Base-by-base conservation (phyloP, 176 grass and related monocot species). In the Musa itinerans region DNA sequence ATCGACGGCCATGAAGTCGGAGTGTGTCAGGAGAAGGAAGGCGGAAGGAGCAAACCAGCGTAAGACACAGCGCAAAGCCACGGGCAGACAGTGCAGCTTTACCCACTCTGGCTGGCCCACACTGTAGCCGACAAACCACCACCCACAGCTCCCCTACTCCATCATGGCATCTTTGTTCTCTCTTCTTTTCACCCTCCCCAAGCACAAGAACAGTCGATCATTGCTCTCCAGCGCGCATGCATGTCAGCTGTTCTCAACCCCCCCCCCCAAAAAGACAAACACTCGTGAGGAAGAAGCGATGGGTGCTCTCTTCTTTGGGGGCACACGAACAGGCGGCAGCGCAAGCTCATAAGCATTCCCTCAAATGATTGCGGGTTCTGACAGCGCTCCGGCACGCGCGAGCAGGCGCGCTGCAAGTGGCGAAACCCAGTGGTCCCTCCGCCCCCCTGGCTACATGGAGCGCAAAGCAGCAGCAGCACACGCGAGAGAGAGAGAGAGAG, bases 341-440 rank as follows among this genome's bases (percentile, higher is more conserved):
- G 34, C 34, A 43, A 43, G 34, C 34, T 43, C 34, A 6, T 43
- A 43, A 43, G 34, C 34, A 43, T 43, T 43, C 72, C 4, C 53
- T 14, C 34, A n/a, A 62, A 76, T 76, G 58, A 76, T 76, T 76
- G 58, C 58, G 57, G 58, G 2, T 17, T 76, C 74, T 76, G 74
- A 63, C 74, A 64, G 19, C 56, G 17, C 57, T 52, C 57, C 74
- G 74, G 29, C 74, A 76, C 58, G 74, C 74, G 74, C 58, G 74
- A 29, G 71, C 57, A 48, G 43, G 26, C 25, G 11, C 74, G 54
- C 57, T 65, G 74, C 74, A 64, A 29, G 74, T 69, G 66, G 26
- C 66, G 22, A n/a, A 68, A 11, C 34, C 34, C 34, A 1, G 66
- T 23, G 29, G 26, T 49, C 66, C 72, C 72, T 21, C 23, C 52